These are phyloP conservation scores for Tilletia indica DNA, from an alignment of 1,284 basidiomycete species.

Conservation along the genomic window DNA sequence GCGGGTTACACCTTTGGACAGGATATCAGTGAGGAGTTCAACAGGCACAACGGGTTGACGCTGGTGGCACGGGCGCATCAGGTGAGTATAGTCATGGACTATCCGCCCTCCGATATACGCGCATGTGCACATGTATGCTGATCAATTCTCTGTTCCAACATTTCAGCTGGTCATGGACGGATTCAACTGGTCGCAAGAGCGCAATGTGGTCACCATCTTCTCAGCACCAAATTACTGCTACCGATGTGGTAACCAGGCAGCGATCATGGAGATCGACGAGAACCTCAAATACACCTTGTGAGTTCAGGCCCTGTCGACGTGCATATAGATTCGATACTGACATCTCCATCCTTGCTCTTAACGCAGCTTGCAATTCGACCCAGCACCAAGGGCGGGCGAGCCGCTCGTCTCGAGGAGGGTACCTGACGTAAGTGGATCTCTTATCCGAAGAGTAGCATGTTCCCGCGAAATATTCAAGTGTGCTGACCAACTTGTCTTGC, in stretches of 20 bases:
- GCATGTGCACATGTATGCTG: no score
- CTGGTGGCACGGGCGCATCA: slow-evolving; percentile 66
- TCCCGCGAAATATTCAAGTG: background rate
- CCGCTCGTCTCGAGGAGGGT: slow-evolving; percentile 96
- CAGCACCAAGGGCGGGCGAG: slow-evolving; percentile 94
- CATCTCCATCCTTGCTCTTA: background rate
- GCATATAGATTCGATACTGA: no score
- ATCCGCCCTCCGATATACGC: no score
- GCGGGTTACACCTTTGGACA: slow-evolving; percentile 99
- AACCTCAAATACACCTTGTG: slow-evolving; percentile 85
- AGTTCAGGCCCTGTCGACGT: background rate
- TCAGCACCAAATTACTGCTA: slow-evolving; percentile 70
- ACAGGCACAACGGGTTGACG: slow-evolving; percentile 98
- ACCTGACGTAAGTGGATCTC: slow-evolving; percentile 73
- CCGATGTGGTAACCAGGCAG: slow-evolving; percentile 97
- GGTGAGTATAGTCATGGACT: slow-evolving; percentile 17
- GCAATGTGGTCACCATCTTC: slow-evolving; percentile 65
- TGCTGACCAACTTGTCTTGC: background rate
- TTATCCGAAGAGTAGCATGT: background rate
- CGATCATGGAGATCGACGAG: slow-evolving; percentile 99
- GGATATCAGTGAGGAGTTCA: slow-evolving; percentile 96
- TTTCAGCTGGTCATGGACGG: slow-evolving; percentile 97
- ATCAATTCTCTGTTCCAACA: background rate
- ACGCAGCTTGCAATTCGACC: slow-evolving; percentile 94
- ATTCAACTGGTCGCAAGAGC: slow-evolving; percentile 95